Evolutionary conservation across 1,284 basidiomycete species (phyloP), one percentile per base, ranked within the genome.

Genomic region (Sparassis latifolia): DNA sequence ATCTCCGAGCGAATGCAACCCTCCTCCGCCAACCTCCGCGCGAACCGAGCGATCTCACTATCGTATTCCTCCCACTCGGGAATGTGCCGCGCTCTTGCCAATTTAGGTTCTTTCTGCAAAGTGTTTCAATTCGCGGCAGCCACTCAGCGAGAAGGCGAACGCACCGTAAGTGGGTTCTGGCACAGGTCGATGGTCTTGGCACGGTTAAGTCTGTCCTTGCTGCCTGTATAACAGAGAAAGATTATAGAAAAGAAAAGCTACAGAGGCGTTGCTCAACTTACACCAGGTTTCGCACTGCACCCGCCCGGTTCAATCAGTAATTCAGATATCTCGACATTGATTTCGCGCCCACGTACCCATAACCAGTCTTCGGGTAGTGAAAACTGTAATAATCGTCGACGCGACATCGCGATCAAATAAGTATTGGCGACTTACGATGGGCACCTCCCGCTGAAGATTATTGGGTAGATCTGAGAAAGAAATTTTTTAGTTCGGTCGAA

Each of bases 1-100:
- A 83, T 79, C 27, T 78, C 75, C 2, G 81, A 82, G 29, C 73
- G 78, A 49, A 89, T 82, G 55, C 77, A 72, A 27, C 88, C 87
- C 42, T 80, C 73, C 10, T 82, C 74, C 3, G 84, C 82, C 39
- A 92, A 71, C 45, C 76, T 73, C 20, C 80, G 77, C 0, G 86
- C 82, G 57, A 95, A 90, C 31, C 69, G 72, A 5, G 88, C 80
- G 51, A 91, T 89, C 66, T 91, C 86, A 4, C 67, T 59, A 60
- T 98, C 96, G 63, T 97, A 97, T 43, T 79, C 78, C 53, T 95
- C 93, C 97, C 96, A 99, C 68, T 99, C 96, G 0, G 96, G 95
- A 48, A 99, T 97, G 62, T 95, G 85, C 38, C 95, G 81, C 1
- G 96, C 97, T 33, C 96, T 80, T 6, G 86, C 80, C 6, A 99